These are phyloP conservation scores for Fusarium sarcochroum DNA, from an alignment of 2,329 filamentous ascomycete species.

Conservation along the genomic window DNA sequence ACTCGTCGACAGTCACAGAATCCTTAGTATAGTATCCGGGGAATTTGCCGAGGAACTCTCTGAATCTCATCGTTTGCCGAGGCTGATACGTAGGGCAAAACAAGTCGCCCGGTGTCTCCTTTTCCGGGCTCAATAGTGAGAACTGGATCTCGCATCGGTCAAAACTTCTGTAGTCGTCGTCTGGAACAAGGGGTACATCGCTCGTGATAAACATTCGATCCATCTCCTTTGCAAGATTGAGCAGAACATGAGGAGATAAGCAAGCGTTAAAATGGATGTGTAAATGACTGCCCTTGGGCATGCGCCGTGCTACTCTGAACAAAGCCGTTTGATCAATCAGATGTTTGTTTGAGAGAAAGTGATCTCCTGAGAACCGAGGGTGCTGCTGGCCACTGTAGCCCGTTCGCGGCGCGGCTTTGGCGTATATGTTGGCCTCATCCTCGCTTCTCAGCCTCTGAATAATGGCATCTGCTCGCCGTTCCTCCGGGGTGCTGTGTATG, in stretches of 20 bases:
- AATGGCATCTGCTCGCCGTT: conserved; percentile 57
- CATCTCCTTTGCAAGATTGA: conserved; percentile 69
- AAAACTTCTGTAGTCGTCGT: conserved; percentile 60
- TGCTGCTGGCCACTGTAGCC: conserved; percentile 63
- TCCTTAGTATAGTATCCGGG: conserved; percentile 43
- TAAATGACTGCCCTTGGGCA: conserved; percentile 81
- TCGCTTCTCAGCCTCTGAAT: conserved; percentile 55
- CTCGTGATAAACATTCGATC: conserved; percentile 79
- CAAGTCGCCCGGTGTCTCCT: conserved; percentile 58
- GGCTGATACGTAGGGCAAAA: conserved; percentile 65
- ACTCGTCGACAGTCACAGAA: conserved; percentile 57
- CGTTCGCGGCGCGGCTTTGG: conserved; percentile 45
- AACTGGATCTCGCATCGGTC: conserved; percentile 73
- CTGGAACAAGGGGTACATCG: conserved; percentile 60
- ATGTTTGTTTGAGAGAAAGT: conserved; percentile 69
- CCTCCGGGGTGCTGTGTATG: conserved; percentile 50
- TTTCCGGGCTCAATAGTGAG: conserved; percentile 60
- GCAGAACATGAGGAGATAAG: conserved; percentile 70
- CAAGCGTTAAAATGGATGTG: conserved; percentile 87
- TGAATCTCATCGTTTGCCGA: conserved; percentile 61
- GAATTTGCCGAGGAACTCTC: conserved; percentile 58
- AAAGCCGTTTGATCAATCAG: conserved; percentile 70
- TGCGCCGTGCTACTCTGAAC: conserved; percentile 66
- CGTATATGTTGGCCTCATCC: conserved; percentile 58
- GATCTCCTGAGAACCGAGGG: conserved; percentile 64